These are phyloP conservation scores for Nicotiana obtusifolia DNA, from an alignment of 257 asterid genomes.

Conservation along the genomic window DNA sequence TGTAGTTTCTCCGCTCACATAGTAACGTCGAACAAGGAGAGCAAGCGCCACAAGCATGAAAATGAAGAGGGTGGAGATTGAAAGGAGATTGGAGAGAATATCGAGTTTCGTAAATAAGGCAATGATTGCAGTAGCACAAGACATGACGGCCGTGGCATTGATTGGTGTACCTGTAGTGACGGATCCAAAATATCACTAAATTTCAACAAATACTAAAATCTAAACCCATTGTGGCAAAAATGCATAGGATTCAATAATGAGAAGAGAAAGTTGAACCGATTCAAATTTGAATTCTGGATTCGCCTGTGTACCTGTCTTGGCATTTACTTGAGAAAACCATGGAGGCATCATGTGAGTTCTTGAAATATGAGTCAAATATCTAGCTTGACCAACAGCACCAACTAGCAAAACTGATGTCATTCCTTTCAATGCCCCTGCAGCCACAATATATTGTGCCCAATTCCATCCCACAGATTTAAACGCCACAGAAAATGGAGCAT, in stretches of 20 bases:
- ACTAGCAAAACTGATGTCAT: conserved; percentile 6
- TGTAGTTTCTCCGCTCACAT: background rate
- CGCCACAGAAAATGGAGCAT: background rate
- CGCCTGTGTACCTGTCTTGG: background rate
- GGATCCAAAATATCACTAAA: background rate
- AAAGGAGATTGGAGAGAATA: conserved; percentile 2
- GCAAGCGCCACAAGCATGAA: conserved; percentile 9
- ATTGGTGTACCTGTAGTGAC: background rate
- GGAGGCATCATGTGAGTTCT: conserved; percentile 9
- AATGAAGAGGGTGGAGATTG: conserved; percentile 4
- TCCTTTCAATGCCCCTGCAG: conserved; percentile 9
- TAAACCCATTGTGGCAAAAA: too few relatives aligned
- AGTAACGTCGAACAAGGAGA: conserved; percentile 10
- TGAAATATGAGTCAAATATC: conserved; percentile 2
- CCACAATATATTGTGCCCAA: background rate
- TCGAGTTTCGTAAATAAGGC: conserved; percentile 7
- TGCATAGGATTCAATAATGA: background rate
- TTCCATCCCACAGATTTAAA: background rate
- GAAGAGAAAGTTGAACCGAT: background rate
- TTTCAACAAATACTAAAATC: background rate
- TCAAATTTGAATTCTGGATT: background rate
- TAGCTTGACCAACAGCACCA: conserved; percentile 3
- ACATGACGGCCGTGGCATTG: conserved; percentile 3
- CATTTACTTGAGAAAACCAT: conserved; percentile 8
- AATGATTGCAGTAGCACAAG: conserved; percentile 3